Percentiles rank a stretch among this genome's conserved stretches.
Conservation (phyloP, 2,329 filamentous ascomycete species). For the Zymoseptoria pseudotritici region DNA sequence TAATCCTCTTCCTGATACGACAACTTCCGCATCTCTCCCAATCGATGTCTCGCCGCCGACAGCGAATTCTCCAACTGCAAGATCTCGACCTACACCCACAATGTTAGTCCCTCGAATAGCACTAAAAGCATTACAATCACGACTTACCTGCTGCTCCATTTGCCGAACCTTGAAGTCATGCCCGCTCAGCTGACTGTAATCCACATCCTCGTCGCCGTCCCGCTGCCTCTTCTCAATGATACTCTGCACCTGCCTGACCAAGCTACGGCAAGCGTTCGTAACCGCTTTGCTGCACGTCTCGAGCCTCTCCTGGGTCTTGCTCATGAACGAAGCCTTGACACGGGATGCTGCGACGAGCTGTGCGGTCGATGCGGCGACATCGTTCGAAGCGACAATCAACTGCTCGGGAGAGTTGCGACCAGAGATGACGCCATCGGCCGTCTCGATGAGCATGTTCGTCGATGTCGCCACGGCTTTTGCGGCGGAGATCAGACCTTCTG, state of each 20-base stretch:
- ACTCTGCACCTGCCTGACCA: slow-evolving; percentile 88
- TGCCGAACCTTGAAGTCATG: slow-evolving; percentile 98
- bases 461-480: slow-evolving; percentile 91
- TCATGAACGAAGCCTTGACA: slow-evolving; percentile 98
- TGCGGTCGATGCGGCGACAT: slow-evolving; percentile 90
- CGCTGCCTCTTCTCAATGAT: slow-evolving; percentile 84
- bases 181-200: slow-evolving; percentile 79
- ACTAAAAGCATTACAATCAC: not conserved
- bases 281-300: slow-evolving; percentile 91
- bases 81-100: slow-evolving; percentile 71
- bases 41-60: slow-evolving; percentile 65
- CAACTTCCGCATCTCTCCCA: slow-evolving; percentile 98
- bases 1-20: slow-evolving; percentile 71
- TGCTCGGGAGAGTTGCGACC: slow-evolving; percentile 91
- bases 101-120: slow-evolving; percentile 3
- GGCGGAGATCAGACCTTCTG: slow-evolving; percentile 91
- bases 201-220: slow-evolving; percentile 70
- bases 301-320: slow-evolving; percentile 85
- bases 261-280: slow-evolving; percentile 72
- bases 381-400: slow-evolving; percentile 94
- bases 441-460: slow-evolving; percentile 95
- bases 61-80: slow-evolving; percentile 87
- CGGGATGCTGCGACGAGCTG: slow-evolving; percentile 92
- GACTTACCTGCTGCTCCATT: slow-evolving; percentile 96
- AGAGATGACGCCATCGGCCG: slow-evolving; percentile 88